Conservation (phyloP, 805 yeast species). For the Lipomyces orientalis region DNA sequence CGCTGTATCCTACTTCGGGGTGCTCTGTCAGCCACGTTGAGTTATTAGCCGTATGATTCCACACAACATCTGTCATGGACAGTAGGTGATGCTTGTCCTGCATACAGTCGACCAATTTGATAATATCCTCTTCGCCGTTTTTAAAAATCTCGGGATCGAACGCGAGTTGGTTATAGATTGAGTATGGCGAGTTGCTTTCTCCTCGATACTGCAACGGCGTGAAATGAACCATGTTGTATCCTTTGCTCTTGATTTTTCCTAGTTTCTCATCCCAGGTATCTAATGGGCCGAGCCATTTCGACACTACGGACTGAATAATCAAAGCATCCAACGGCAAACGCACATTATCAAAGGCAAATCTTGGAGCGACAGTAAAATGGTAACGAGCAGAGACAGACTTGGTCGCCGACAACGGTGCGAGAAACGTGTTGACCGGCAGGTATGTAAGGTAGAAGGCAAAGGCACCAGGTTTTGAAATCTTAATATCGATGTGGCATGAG, state of each 20-base stretch:
- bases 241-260: slow-evolving; percentile 65
- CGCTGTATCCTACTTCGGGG: slow-evolving; percentile 90
- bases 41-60: slow-evolving; percentile 93
- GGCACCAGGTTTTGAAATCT: slow-evolving; percentile 76
- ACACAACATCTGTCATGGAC: slow-evolving; percentile 87
- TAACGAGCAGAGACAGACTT: slow-evolving; percentile 60
- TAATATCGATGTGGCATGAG: slow-evolving; percentile 66
- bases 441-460: slow-evolving; percentile 75
- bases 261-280: slow-evolving; percentile 72
- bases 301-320: slow-evolving; percentile 81
- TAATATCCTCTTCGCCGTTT: slow-evolving; percentile 59
- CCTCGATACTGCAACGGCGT: slow-evolving; percentile 94
- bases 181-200: slow-evolving; percentile 88
- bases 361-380: slow-evolving; percentile 79
- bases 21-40: slow-evolving; percentile 83
- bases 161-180: slow-evolving; percentile 80
- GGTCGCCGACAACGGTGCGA: slow-evolving; percentile 34
- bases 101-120: slow-evolving; percentile 54
- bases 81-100: slow-evolving; percentile 65
- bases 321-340: slow-evolving; percentile 76
- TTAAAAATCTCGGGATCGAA: slow-evolving; percentile 74
- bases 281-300: slow-evolving; percentile 86
- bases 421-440: slow-evolving; percentile 42
- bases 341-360: slow-evolving; percentile 59
- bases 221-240: slow-evolving; percentile 95